Base-by-base conservation (phyloP, 352 stramenopile species). In the Globisporangium cylindrosporum region DNA sequence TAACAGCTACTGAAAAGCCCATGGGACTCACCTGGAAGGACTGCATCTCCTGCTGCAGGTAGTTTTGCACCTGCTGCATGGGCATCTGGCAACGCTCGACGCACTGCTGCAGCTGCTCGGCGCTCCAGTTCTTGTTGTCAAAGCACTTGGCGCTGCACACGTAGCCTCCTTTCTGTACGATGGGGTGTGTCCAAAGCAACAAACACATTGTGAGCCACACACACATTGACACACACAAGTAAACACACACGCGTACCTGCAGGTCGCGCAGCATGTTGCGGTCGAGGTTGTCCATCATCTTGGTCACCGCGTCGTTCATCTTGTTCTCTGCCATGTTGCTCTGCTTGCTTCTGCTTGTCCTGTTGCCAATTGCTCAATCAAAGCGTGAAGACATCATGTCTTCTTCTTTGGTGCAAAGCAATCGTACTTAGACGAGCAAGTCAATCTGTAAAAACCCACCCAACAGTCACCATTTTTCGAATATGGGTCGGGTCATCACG, bases 91-190 rank as follows among this genome's bases (percentile, higher is more conserved):
- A 96, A 58, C 86, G 86, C 76, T 96, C 85, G 48, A 96, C 87
- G 67, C 85, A 92, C n/a, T 75, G 61, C 68, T 91, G 82, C 38
- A 96, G 46, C 72, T 96, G 89, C 61, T 96, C 85, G 4, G 87
- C 83, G 58, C 72, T 88, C 76, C 77, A 87, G 67, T 65, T 78
- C 71, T 90, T 93, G 82, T 93, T 91, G 70, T 96, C 89, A 55
- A 96, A 95, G 68, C 86, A 91, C 62, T 95, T 93, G 66, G 86
- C 89, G n/a, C 84, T 88, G 68, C 89, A 94, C 62, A 94, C 69
- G 68, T 96, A 96, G 27, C 84, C 82, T 34, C 85, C 77, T 71
- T 89, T 88, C 82, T 95, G 71, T n/a, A 56, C 27, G 22, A 14
- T 46, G 15, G 12, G 12, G 38, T 43, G 15, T 5, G 38, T 18